These are phyloP conservation scores for Lobosporangium transversale DNA, from an alignment of 192 early-diverging fungal genomes.

Conservation along the genomic window DNA sequence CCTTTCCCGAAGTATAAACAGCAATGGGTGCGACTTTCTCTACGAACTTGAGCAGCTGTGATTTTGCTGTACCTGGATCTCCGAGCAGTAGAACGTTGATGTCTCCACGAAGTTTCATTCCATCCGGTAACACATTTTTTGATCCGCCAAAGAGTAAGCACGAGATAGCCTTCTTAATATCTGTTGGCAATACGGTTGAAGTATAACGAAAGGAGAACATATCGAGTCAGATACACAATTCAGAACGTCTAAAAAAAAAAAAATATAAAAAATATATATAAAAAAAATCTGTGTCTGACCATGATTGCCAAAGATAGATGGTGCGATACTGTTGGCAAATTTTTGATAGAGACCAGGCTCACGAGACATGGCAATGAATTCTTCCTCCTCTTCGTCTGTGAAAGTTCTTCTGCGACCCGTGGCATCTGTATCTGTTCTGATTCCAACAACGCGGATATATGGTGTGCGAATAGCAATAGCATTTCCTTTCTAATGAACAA, in stretches of 20 bases:
- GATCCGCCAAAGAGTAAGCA: slow-evolving; percentile 97
- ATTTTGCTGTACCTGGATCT: slow-evolving; percentile 99
- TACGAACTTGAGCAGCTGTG: slow-evolving; percentile 98
- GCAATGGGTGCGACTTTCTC: slow-evolving; percentile 97
- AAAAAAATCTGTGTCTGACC: slow-evolving; percentile 61
- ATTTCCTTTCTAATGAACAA: slow-evolving; percentile 64
- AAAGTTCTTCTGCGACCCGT: slow-evolving; percentile 72
- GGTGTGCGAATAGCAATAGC: slow-evolving; percentile 93
- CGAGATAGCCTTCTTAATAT: slow-evolving; percentile 96
- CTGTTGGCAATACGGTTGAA: slow-evolving; percentile 51
- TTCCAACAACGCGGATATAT: slow-evolving; percentile 94
- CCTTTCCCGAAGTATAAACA: slow-evolving; percentile 99
- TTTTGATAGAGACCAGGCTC: slow-evolving; percentile 88
- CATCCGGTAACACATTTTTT: slow-evolving; percentile 94
- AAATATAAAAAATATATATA: not conserved
- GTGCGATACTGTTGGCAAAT: slow-evolving; percentile 94
- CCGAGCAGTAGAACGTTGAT: slow-evolving; percentile 97
- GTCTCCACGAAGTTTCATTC: slow-evolving; percentile 96
- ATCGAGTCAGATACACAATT: not conserved
- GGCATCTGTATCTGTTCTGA: slow-evolving; percentile 81
- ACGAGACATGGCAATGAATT: slow-evolving; percentile 88
- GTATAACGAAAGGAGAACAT: no score
- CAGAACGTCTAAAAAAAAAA: not conserved
- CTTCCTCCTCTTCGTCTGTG: slow-evolving; percentile 93
- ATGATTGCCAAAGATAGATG: slow-evolving; percentile 93